Percentiles rank a stretch among this genome's conserved stretches.
Conservation (phyloP, 1,284 basidiomycete genomes). For the Cystobasidium sp. region DNA sequence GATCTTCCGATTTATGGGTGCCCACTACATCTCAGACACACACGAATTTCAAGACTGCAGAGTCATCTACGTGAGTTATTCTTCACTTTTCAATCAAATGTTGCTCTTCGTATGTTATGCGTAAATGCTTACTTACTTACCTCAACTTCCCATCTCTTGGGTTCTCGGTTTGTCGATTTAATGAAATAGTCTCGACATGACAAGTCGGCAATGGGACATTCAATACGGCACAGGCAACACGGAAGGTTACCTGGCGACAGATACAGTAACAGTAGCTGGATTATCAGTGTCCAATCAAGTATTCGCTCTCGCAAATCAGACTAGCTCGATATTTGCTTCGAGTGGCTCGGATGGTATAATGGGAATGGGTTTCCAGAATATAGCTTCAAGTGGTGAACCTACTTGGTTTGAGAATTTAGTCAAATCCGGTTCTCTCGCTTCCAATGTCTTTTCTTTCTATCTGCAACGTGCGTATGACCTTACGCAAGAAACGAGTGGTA, state of each 20-base stretch:
- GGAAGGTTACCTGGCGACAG: constrained; percentile 35
- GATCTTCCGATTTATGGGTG: constrained; percentile 55
- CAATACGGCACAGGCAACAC: constrained; percentile 42
- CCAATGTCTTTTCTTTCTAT: constrained; percentile 64
- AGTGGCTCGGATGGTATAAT: constrained; percentile 54
- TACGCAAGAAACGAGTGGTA: constrained; percentile 22
- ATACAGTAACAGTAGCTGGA: constrained; percentile 53
- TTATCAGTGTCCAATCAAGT: constrained; percentile 55
- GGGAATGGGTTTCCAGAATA: constrained; percentile 56
- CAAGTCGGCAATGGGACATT: constrained; percentile 34
- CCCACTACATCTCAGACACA: constrained; percentile 50
- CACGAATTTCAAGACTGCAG: constrained; percentile 49
- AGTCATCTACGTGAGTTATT: constrained; percentile 51
- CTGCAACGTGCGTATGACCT: constrained; percentile 55
- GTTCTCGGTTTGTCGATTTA: too few relatives aligned
- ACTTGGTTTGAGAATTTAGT: constrained; percentile 46
- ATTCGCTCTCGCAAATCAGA: constrained; percentile 56
- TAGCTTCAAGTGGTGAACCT: constrained; percentile 48
- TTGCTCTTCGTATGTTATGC: too few relatives aligned
- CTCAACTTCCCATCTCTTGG: too few relatives aligned
- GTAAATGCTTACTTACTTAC: too few relatives aligned
- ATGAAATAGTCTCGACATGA: constrained; percentile 10
- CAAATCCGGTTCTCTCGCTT: constrained; percentile 51
- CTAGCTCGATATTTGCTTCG: constrained; percentile 48
- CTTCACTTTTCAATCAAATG: too few relatives aligned